phyloP scores from a whole-genome alignment of 2,329 filamentous ascomycete genomes.

The Fusarium liriodendri region DNA sequence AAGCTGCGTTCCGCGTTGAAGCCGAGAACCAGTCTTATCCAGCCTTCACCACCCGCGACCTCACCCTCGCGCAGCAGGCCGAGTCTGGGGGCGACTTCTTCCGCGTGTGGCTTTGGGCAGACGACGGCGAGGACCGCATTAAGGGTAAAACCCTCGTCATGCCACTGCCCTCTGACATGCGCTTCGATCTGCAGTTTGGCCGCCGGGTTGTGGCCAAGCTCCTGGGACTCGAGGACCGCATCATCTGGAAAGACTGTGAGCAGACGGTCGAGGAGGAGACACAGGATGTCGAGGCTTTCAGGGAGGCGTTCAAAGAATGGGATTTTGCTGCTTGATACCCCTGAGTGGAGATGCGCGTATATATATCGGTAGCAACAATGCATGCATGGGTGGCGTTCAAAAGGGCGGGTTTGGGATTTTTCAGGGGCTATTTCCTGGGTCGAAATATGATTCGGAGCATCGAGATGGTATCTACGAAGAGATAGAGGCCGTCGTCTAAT shows the following conservation, averaged over 20 bases:
- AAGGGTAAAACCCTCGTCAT: slow-evolving; percentile 77
- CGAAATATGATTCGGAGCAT: not conserved
- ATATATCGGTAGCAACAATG: not conserved
- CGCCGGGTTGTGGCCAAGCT: slow-evolving; percentile 90
- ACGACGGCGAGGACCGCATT: slow-evolving; percentile 64
- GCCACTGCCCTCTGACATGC: slow-evolving; percentile 75
- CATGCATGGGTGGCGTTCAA: slow-evolving; percentile 37
- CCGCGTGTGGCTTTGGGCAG: slow-evolving; percentile 82
- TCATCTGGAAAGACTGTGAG: slow-evolving; percentile 85
- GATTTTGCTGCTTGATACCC: slow-evolving; percentile 74
- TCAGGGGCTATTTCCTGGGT: not conserved
- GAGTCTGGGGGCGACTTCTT: slow-evolving; percentile 75
- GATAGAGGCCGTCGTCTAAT: not conserved
- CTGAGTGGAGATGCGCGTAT: not conserved
- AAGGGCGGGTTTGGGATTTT: slow-evolving; percentile 8
- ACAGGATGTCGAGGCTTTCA: slow-evolving; percentile 81
- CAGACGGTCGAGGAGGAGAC: slow-evolving; percentile 84
- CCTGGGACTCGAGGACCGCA: slow-evolving; percentile 80
- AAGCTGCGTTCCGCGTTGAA: slow-evolving; percentile 89
- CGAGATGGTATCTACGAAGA: not conserved
- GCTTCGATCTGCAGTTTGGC: slow-evolving; percentile 93
- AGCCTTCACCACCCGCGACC: slow-evolving; percentile 59
- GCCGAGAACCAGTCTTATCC: slow-evolving; percentile 78
- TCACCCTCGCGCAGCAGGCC: slow-evolving; percentile 63
- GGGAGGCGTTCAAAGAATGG: slow-evolving; percentile 83